Evolutionary conservation across 2,329 filamentous ascomycete genomes (phyloP), one percentile per base, ranked within the genome.

Genomic region (Diplodia mutila): DNA sequence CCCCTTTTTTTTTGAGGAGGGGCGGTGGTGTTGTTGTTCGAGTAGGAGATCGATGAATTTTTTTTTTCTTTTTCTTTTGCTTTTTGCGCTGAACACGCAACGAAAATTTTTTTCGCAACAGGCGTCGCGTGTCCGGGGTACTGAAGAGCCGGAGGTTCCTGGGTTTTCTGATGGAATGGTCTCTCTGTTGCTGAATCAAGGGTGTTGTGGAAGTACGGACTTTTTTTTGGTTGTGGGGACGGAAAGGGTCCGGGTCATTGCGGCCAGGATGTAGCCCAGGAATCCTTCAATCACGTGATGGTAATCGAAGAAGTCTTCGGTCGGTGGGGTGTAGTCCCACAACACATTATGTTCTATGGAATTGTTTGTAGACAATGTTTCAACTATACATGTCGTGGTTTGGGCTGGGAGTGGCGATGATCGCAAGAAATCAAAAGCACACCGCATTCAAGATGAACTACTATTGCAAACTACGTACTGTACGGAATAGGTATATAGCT

Each of bases 401-500:
- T 9, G 34, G 34, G 9, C 34, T 3, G 3, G 11, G 11, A 37
- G 34, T 37, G 1, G 34, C 11, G 34, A 37, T 37, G 11, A 12
- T 3, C 11, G 11, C 8, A 32, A 32, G 29, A 25, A 53, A 27
- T 21, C 3, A n/a, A 6, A 32, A 29, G 32, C 39, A 49, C 21
- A 14, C 4, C 34, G 8, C 27, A 18, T 37, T 37, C 18, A 32
- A 63, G 42, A 23, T 51, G 49, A 51, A 63, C 59, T 63, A 51
- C 42, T 63, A 63, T 63, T 63, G 59, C 59, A 63, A 63, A 63
- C 59, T 63, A 63, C 59, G 59, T 63, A 51, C 59, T 51, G 59
- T 63, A 63, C 59, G 59, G 46, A 63, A 63, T 65, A 54, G 61
- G 51, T 65, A 65, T 65, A 65, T 65, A 65, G 61, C 61, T 65